Base-by-base conservation (phyloP, 176 grass and related monocot genomes). In the Cymbopogon citratus region DNA sequence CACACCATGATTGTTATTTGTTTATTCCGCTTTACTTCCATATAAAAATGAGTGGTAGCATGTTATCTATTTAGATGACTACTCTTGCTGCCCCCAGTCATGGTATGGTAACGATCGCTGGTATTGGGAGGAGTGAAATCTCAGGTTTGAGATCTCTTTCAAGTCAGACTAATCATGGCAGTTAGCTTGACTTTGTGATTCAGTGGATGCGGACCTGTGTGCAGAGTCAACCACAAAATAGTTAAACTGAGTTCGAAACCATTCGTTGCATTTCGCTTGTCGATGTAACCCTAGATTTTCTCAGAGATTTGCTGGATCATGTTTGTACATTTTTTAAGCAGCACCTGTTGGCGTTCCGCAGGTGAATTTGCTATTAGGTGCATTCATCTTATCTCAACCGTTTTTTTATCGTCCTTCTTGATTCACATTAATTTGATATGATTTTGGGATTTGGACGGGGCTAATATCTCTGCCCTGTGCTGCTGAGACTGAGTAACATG, bases 291-390 rank as follows among this genome's bases (percentile, higher is more conserved):
- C 74, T 90, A 86, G 88, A 90, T 90, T 90, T 72, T 86, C 88
- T 82, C 60, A 82, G 83, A 69, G 87, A 90, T 86, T 79, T 90
- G 83, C 83, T 90, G 65, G 83, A 86, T 79, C 67, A 11, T 86
- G 73, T 82, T 62, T 56, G 21, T 26, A 15, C 12, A 59, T 72
- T 77, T 81, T 85, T 76, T 46, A 71, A 65, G 76, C 54, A 24
- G 12, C 34, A 18, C 16, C 62, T 57, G 54, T 27, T 76, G 71
- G 43, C 41, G 33, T 78, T 44, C 23, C 66, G 34, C 21, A 26
- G 15, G 15, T 51, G 5, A 39, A 46, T 77, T 81, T 35, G 76
- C 0, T 27, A 19, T n/a, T 49, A 14, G 48, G 16, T 69, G 18
- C 4, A 38, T 44, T 62, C 18, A 49, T 63, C 23, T 80, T 75